These are phyloP conservation scores for Lonicera japonica DNA, from an alignment of 129 eudicot species.

Conservation along the genomic window DNA sequence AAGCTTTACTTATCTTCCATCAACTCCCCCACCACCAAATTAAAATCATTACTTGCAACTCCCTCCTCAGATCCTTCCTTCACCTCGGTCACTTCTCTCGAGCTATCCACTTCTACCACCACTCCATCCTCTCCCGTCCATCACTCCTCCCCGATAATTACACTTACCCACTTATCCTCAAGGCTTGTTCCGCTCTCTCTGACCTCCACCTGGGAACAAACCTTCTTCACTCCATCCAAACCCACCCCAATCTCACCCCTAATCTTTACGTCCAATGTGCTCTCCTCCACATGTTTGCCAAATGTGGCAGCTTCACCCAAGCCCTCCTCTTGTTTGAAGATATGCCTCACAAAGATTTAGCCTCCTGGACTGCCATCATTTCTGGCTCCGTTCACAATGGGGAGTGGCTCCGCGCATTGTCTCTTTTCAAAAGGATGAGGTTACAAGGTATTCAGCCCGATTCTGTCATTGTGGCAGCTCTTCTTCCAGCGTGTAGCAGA, in stretches of 20 bases:
- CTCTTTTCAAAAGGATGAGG: slow-evolving; percentile 24
- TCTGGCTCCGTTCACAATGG: slow-evolving; percentile 17
- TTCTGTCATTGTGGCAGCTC: slow-evolving; percentile 16
- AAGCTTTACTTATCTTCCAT: slow-evolving; percentile 9
- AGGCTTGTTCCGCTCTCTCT: slow-evolving; percentile 25
- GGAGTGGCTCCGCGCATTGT: slow-evolving; percentile 13
- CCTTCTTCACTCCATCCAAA: slow-evolving; percentile 4
- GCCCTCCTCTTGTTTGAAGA: slow-evolving; percentile 21
- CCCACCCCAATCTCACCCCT: not conserved
- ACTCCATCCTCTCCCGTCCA: slow-evolving; percentile 6
- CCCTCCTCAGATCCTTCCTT: slow-evolving; percentile 18
- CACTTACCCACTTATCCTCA: slow-evolving; percentile 23
- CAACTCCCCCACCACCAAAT: slow-evolving; percentile 10
- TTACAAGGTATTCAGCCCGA: slow-evolving; percentile 10
- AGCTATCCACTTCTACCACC: slow-evolving; percentile 17
- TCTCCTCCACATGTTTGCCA: slow-evolving; percentile 24
- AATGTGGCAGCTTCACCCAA: slow-evolving; percentile 28
- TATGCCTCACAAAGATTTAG: slow-evolving; percentile 22
- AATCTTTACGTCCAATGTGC: slow-evolving; percentile 21
- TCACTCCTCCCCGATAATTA: slow-evolving; percentile 25
- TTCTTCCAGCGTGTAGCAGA: slow-evolving; percentile 25
- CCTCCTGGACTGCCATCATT: slow-evolving; percentile 26
- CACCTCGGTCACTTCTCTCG: slow-evolving; percentile 7
- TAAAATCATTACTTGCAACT: slow-evolving; percentile 8
- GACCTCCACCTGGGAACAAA: slow-evolving; percentile 22